phyloP scores from a whole-genome alignment of 176 grass and related monocot genomes.

The Pharus latifolius region DNA sequence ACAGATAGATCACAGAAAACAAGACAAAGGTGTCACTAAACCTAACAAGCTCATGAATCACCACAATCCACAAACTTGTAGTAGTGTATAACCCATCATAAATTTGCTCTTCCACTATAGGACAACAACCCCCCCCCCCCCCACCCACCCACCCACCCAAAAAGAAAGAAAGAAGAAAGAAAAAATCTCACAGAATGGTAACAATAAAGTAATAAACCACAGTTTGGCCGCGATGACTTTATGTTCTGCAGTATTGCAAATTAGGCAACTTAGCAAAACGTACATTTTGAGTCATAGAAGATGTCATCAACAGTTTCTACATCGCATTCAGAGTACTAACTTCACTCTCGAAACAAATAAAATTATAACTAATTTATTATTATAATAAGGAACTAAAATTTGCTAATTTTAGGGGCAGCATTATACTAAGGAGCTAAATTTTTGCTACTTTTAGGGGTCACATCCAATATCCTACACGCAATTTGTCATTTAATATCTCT shows the following conservation, averaged over 20 bases:
- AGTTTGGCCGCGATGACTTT: not conserved
- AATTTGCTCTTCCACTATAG: no score
- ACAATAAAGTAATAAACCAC: not conserved
- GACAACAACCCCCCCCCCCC: no score
- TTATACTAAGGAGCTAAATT: not conserved
- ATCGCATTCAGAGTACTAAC: not conserved
- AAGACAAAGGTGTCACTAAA: no score
- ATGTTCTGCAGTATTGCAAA: not conserved
- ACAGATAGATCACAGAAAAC: no score
- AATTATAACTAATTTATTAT: not conserved
- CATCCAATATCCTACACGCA: not conserved
- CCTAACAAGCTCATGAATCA: no score
- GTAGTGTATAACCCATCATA: no score
- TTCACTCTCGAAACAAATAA: conserved; percentile 8
- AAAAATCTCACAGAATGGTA: no score
- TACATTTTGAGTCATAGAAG: not conserved
- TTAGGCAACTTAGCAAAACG: not conserved
- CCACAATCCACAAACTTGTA: no score
- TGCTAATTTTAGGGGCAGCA: no score
- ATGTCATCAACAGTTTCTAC: no score
- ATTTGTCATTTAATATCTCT: not conserved
- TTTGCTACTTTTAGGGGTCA: conserved; percentile 3
- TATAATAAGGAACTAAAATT: not conserved
- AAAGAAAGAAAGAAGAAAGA: no score
- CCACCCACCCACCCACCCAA: no score